A percentile compares a stretch with the other conserved stretches of the same genome.
Evolutionary conservation across 2,329 filamentous ascomycete genomes (phyloP).

Genomic region (Aphanoascus verrucosus): DNA sequence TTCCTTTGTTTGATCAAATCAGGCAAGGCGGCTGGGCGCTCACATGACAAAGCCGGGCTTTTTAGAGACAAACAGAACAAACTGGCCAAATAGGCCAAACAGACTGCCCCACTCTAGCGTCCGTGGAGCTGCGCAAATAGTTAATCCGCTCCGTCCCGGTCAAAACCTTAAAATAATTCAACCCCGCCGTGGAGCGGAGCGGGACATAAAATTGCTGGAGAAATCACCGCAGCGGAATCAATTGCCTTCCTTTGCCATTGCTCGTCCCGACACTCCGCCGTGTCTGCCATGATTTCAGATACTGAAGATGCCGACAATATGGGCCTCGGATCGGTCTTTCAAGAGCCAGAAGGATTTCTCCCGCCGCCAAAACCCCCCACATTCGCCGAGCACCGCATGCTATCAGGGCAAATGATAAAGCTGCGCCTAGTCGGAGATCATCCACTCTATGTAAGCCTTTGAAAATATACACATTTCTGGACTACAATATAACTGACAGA

Average conservation of each 20-base stretch:
- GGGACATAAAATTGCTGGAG: no score
- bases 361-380: constrained; percentile 66
- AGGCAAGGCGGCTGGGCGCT: no score
- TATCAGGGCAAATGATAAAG: constrained; percentile 53
- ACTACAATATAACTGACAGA: constrained; percentile 17
- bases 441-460: constrained; percentile 60
- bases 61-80: no score
- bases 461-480: neutral
- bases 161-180: no score
- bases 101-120: no score
- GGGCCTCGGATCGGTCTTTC: constrained; percentile 51
- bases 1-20: no score
- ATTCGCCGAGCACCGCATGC: constrained; percentile 58
- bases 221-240: no score
- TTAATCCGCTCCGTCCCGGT: no score
- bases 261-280: neutral
- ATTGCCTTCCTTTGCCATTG: neutral
- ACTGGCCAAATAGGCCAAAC: no score
- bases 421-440: constrained; percentile 77
- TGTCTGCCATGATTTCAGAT: constrained; percentile 2
- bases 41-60: no score
- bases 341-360: constrained; percentile 72
- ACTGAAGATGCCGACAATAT: constrained; percentile 16
- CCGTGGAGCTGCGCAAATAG: no score
- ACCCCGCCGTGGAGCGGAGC: no score